Percentiles rank a stretch among this genome's conserved stretches.
Conservation (phyloP, 768 basidiomycete genomes). For the Tremella fuciformis region DNA sequence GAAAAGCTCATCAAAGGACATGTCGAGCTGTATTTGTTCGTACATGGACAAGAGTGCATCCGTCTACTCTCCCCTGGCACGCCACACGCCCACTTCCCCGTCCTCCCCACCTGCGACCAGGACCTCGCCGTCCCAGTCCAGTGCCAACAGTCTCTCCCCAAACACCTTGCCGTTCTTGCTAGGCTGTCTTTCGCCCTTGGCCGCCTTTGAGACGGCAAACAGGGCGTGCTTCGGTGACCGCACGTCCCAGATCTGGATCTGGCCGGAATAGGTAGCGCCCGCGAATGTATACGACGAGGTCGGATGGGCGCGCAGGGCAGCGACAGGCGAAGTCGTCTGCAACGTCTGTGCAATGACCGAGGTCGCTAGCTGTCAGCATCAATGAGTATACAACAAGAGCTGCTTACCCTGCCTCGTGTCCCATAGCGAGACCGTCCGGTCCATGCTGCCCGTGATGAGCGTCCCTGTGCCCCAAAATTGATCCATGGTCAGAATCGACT, state of each 20-base stretch:
- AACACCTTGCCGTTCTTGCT: slow-evolving; percentile 47
- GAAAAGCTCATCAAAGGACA: too few relatives aligned
- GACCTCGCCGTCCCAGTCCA: slow-evolving; percentile 55
- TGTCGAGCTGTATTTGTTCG: too few relatives aligned
- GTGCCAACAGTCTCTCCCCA: slow-evolving; percentile 52
- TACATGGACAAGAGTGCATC: too few relatives aligned
- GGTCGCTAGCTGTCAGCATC: slow-evolving; percentile 35
- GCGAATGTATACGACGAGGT: slow-evolving; percentile 52
- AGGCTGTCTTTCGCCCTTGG: slow-evolving; percentile 26
- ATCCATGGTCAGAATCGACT: slow-evolving; percentile 52
- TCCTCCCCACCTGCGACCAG: slow-evolving; percentile 55
- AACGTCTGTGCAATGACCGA: slow-evolving; percentile 54
- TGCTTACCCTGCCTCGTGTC: slow-evolving; percentile 52
- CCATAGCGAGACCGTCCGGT: slow-evolving; percentile 55
- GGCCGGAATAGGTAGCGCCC: slow-evolving; percentile 52
- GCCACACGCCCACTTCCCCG: slow-evolving; percentile 51
- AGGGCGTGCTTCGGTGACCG: slow-evolving; percentile 54
- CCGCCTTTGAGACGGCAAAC: slow-evolving; percentile 49
- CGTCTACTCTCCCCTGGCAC: slow-evolving; percentile 46
- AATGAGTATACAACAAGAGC: background rate
- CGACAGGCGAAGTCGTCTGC: slow-evolving; percentile 51
- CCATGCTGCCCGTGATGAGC: slow-evolving; percentile 54
- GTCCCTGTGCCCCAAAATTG: slow-evolving; percentile 49
- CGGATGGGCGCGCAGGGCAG: slow-evolving; percentile 53
- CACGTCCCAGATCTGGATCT: slow-evolving; percentile 55